These are phyloP conservation scores for Fraxinus latifolia DNA, from an alignment of 305 asterid genomes.

Conservation along the genomic window DNA sequence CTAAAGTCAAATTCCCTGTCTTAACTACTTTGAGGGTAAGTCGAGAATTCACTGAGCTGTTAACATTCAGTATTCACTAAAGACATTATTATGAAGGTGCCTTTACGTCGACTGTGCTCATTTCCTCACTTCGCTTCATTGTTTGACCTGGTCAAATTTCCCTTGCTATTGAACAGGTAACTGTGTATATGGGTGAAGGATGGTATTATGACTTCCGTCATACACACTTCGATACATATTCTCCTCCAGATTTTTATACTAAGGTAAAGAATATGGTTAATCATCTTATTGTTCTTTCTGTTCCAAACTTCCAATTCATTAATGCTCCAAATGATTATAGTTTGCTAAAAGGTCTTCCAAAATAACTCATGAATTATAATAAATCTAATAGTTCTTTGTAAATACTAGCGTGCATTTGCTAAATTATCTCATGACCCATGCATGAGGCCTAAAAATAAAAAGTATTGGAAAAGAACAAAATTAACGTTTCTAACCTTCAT, in stretches of 20 bases:
- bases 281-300: background rate
- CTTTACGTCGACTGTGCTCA: background rate
- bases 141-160: constrained; percentile 5
- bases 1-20: constrained; percentile 43
- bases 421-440: background rate
- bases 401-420: background rate
- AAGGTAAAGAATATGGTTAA: constrained; percentile 45
- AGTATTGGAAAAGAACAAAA: background rate
- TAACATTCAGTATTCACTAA: background rate
- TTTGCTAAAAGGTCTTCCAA: background rate
- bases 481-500: background rate
- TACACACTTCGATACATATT: constrained; percentile 67
- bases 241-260: constrained; percentile 89
- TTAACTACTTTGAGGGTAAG: constrained; percentile 72
- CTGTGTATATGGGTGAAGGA: constrained; percentile 83
- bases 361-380: background rate
- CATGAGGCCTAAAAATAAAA: background rate
- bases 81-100: background rate
- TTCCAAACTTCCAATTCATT: background rate
- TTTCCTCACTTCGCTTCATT: background rate
- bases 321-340: background rate
- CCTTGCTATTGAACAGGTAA: constrained; percentile 49
- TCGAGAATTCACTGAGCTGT: constrained; percentile 3
- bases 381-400: background rate
- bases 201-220: constrained; percentile 71